These are phyloP conservation scores for Kurtzmaniella quercitrusa DNA, from an alignment of 1,139 yeast species.

Conservation along the genomic window DNA sequence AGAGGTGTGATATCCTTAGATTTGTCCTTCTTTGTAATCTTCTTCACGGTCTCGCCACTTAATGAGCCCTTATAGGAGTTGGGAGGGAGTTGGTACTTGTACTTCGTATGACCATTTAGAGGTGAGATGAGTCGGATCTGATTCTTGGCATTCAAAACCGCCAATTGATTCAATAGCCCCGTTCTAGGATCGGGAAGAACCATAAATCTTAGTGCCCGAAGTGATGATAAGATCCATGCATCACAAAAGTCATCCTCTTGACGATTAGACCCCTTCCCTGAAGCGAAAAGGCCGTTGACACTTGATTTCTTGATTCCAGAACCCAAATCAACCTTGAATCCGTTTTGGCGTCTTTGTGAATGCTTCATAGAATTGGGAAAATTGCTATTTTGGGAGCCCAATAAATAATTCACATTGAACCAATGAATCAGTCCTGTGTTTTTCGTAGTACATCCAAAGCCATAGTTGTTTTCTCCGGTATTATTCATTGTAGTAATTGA, in stretches of 20 bases:
- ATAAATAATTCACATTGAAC: conserved; percentile 44
- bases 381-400: conserved; percentile 29
- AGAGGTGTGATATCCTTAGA: conserved; percentile 15
- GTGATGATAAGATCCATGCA: conserved; percentile 39
- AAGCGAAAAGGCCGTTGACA: neutral
- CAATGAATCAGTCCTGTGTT: conserved; percentile 63
- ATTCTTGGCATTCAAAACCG: conserved; percentile 31
- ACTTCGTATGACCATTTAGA: conserved; percentile 38
- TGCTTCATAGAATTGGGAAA: conserved; percentile 18
- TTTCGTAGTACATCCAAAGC: conserved; percentile 54
- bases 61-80: conserved; percentile 10
- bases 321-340: neutral
- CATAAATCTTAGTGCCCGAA: conserved; percentile 28
- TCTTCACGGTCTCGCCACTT: neutral
- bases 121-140: conserved; percentile 40
- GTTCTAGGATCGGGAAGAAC: conserved; percentile 24
- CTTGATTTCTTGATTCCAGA: neutral
- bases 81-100: conserved; percentile 43
- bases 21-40: neutral
- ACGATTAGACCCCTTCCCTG: conserved; percentile 1
- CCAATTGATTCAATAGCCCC: conserved; percentile 29
- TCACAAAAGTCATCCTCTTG: conserved; percentile 25
- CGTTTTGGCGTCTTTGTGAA: conserved; percentile 3
- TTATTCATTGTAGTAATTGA: conserved; percentile 25
- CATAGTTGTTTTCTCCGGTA: conserved; percentile 29